Percentiles rank a stretch among this genome's conserved stretches.
Conservation (phyloP, 768 basidiomycete genomes). For the Tremella yokohamensis region DNA sequence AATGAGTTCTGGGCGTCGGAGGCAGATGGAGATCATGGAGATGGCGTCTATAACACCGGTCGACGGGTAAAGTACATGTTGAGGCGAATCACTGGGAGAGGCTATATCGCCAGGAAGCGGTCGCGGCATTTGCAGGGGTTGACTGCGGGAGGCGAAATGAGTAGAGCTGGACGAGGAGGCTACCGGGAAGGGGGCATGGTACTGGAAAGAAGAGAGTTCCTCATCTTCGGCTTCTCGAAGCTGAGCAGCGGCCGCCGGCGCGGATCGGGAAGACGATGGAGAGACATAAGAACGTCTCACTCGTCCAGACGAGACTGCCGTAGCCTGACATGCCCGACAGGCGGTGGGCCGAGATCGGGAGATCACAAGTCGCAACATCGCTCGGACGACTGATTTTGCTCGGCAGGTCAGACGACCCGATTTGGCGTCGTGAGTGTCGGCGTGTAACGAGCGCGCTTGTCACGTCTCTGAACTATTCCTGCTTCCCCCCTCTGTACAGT, state of each 20-base stretch:
- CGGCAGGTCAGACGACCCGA: no score
- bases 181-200: neutral
- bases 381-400: no score
- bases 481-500: no score
- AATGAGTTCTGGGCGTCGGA: slow-evolving; percentile 38
- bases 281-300: no score
- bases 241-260: slow-evolving; percentile 23
- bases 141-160: slow-evolving; percentile 11
- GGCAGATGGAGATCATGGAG: slow-evolving; percentile 48
- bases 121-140: slow-evolving; percentile 23
- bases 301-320: no score
- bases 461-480: no score
- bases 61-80: slow-evolving; percentile 37
- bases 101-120: slow-evolving; percentile 31
- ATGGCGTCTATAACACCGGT: slow-evolving; percentile 43
- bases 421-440: no score
- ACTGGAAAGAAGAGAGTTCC: neutral
- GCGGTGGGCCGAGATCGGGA: no score
- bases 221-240: slow-evolving; percentile 20
- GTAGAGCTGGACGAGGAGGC: slow-evolving; percentile 2
- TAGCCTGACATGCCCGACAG: no score
- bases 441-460: no score
- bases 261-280: no score
- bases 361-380: no score
- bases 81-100: slow-evolving; percentile 14